Conservation (phyloP, 2,329 filamentous ascomycete species). For the Mycosphaerella sp. region DNA sequence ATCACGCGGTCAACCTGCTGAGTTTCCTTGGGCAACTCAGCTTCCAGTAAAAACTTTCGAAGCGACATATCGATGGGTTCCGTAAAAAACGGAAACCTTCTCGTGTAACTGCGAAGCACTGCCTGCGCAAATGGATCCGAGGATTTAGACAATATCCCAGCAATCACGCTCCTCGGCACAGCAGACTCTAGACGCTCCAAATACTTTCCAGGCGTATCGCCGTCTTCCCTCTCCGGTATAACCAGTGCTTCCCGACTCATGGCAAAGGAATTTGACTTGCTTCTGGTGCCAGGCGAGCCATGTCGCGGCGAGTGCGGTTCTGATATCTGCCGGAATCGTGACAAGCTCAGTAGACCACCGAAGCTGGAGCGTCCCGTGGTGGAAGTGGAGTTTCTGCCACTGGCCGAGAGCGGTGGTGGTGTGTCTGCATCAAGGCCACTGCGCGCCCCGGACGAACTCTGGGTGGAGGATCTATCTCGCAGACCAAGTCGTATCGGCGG, state of each 20-base stretch:
- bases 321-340: constrained; percentile 73
- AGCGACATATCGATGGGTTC: constrained; percentile 98
- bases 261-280: constrained; percentile 78
- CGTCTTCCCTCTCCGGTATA: constrained; percentile 73
- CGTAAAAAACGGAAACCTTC: constrained; percentile 88
- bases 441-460: constrained; percentile 68
- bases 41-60: constrained; percentile 91
- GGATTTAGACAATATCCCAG: constrained; percentile 78
- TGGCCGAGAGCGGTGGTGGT: constrained; percentile 51
- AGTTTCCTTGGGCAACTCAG: constrained; percentile 91
- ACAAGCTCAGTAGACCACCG: constrained; percentile 75
- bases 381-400: constrained; percentile 69
- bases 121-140: constrained; percentile 75
- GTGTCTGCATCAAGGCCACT: constrained; percentile 66
- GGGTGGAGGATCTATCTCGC: constrained; percentile 78
- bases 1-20: constrained; percentile 95
- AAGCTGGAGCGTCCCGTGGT: constrained; percentile 86
- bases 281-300: constrained; percentile 66
- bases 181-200: constrained; percentile 75
- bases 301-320: constrained; percentile 62
- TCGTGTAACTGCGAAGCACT: constrained; percentile 89
- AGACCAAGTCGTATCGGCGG: constrained; percentile 55
- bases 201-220: constrained; percentile 86
- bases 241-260: constrained; percentile 63
- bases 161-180: constrained; percentile 74